phyloP scores from a whole-genome alignment of 139 green algal genomes.

The Asterochloris sp. region DNA sequence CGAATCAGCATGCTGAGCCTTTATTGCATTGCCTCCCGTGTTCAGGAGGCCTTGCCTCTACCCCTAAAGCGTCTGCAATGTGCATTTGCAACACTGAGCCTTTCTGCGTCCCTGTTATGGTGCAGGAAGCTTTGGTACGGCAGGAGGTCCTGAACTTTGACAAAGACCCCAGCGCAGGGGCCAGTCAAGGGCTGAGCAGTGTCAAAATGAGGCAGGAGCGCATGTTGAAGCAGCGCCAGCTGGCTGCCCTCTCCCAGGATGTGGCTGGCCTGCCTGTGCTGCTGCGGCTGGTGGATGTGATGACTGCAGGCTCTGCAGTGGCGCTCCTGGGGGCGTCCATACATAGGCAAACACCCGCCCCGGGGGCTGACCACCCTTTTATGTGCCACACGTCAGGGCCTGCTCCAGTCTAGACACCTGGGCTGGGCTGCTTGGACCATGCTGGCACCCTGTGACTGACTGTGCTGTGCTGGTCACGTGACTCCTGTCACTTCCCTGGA shows the following conservation, averaged over 20 bases:
- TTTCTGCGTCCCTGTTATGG: not conserved
- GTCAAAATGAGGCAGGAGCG: constrained; percentile 14
- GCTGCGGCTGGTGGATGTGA: not conserved
- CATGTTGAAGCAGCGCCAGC: constrained; percentile 2
- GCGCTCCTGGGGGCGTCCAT: not conserved
- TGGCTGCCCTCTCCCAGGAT: not conserved
- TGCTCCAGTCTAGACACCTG: constrained; percentile 2
- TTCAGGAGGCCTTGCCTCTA: not conserved
- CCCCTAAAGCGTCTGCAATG: not conserved
- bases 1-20: not conserved
- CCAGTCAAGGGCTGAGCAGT: constrained; percentile 11
- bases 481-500: not conserved
- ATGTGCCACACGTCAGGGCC: not conserved
- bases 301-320: not conserved
- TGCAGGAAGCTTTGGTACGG: constrained; percentile 12
- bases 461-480: not conserved
- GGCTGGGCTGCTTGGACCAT: not conserved
- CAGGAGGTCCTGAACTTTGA: constrained; percentile 10
- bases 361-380: not conserved
- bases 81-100: not conserved
- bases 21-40: not conserved
- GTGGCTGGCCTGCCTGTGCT: not conserved
- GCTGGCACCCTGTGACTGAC: not conserved
- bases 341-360: not conserved
- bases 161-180: constrained; percentile 11